phyloP scores from a whole-genome alignment of 441 rosid species.

The Erodium chrysanthum region DNA sequence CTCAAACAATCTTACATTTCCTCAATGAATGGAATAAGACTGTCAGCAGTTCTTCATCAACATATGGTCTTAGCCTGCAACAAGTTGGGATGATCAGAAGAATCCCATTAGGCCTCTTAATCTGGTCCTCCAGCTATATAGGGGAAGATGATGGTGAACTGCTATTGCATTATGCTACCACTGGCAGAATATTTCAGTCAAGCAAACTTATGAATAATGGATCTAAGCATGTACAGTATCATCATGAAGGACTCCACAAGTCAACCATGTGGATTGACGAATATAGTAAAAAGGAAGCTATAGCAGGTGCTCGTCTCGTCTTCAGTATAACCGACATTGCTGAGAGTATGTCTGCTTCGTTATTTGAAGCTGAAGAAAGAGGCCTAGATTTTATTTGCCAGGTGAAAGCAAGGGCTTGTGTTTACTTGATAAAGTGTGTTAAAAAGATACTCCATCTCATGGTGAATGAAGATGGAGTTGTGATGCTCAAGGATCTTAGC shows the following conservation, averaged over 20 bases:
- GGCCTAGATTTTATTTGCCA: slow-evolving; percentile 33
- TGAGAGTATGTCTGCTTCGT: slow-evolving; percentile 43
- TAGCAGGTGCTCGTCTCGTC: slow-evolving; percentile 47
- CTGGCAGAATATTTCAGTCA: slow-evolving; percentile 34
- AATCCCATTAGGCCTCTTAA: slow-evolving; percentile 49
- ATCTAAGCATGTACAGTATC: slow-evolving; percentile 20
- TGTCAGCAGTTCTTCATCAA: slow-evolving; percentile 20
- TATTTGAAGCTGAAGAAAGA: slow-evolving; percentile 41
- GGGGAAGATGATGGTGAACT: slow-evolving; percentile 45
- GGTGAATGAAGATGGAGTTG: slow-evolving; percentile 27
- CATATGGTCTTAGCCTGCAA: slow-evolving; percentile 19
- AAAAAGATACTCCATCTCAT: slow-evolving; percentile 34
- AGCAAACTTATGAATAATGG: slow-evolving; percentile 19
- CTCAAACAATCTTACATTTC: slow-evolving; percentile 31
- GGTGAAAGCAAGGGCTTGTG: slow-evolving; percentile 44
- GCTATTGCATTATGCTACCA: slow-evolving; percentile 56
- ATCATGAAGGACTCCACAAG: slow-evolving; percentile 17
- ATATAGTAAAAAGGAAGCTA: slow-evolving; percentile 37
- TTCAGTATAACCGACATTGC: slow-evolving; percentile 46
- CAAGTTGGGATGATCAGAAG: slow-evolving; percentile 36
- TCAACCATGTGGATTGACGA: slow-evolving; percentile 16
- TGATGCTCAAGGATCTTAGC: slow-evolving; percentile 36
- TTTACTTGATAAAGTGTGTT: slow-evolving; percentile 53
- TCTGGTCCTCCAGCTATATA: slow-evolving; percentile 30
- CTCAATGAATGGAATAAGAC: slow-evolving; percentile 33